These are phyloP conservation scores for Clohesyomyces aquaticus DNA, from an alignment of 495 filamentous ascomycete genomes.

Conservation along the genomic window DNA sequence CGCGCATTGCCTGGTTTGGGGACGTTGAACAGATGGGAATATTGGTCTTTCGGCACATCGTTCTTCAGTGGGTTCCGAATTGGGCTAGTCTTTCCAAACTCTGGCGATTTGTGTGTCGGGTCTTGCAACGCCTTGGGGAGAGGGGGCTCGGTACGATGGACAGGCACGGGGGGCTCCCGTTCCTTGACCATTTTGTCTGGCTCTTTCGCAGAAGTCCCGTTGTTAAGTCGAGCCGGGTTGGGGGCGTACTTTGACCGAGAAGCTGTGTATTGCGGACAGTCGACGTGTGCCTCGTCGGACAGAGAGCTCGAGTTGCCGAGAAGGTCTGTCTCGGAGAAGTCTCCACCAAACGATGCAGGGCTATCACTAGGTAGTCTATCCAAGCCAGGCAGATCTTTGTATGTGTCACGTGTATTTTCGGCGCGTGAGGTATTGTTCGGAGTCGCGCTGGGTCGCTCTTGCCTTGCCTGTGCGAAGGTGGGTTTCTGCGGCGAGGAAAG, in stretches of 20 bases:
- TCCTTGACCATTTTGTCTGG: slow-evolving; percentile 42
- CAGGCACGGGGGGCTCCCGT: slow-evolving; percentile 37
- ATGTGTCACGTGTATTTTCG: too few relatives aligned
- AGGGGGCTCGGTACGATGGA: slow-evolving; percentile 27
- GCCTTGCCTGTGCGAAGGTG: slow-evolving; percentile 21
- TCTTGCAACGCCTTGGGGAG: slow-evolving; percentile 34
- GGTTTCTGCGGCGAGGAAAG: slow-evolving; percentile 43
- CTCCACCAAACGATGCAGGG: slow-evolving; percentile 3
- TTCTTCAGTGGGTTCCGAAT: slow-evolving; percentile 47
- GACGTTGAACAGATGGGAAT: slow-evolving; percentile 34
- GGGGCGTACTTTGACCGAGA: background rate
- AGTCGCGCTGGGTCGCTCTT: background rate
- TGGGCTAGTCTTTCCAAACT: slow-evolving; percentile 65
- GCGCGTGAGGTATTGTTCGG: too few relatives aligned
- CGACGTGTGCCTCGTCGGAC: slow-evolving; percentile 23
- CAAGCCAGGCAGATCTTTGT: too few relatives aligned
- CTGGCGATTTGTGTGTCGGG: slow-evolving; percentile 48
- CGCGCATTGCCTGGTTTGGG: slow-evolving; percentile 36
- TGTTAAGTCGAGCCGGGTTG: background rate
- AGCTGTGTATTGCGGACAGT: background rate
- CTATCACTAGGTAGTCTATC: too few relatives aligned
- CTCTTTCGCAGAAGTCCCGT: background rate
- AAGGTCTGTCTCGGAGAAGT: slow-evolving; percentile 8
- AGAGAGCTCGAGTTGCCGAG: slow-evolving; percentile 32
- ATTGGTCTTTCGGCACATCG: slow-evolving; percentile 31